Conservation (phyloP, 2,329 filamentous ascomycete species). For the Diaporthe sp. region DNA sequence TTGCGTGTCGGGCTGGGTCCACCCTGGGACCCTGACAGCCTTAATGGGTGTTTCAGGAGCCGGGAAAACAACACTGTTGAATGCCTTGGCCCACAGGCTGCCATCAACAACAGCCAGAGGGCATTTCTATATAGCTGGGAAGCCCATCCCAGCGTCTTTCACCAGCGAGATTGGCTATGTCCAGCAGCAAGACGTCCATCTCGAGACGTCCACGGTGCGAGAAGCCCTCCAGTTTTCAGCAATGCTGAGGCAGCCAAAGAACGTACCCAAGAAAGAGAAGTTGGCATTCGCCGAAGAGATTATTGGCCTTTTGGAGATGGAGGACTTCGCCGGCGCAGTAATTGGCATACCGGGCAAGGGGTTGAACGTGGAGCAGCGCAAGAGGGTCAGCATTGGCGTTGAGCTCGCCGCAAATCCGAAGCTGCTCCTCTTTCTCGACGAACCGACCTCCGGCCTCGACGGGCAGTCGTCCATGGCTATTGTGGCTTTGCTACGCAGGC, state of each 20-base stretch:
- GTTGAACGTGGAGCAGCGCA: constrained; percentile 70
- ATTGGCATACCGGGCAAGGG: constrained; percentile 72
- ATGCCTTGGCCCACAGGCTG: constrained; percentile 66
- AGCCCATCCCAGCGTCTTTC: constrained; percentile 64
- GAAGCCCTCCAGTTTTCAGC: constrained; percentile 66
- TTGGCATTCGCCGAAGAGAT: constrained; percentile 71
- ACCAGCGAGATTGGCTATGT: constrained; percentile 75
- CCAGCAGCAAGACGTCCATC: constrained; percentile 72
- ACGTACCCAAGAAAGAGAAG: constrained; percentile 66
- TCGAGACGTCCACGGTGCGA: constrained; percentile 64
- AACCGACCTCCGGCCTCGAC: constrained; percentile 71
- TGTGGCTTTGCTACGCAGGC: constrained; percentile 68
- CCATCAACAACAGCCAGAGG: constrained; percentile 72
- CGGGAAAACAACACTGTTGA: constrained; percentile 70
- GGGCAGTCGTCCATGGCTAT: constrained; percentile 73
- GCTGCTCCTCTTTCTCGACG: constrained; percentile 70
- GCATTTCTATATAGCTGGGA: constrained; percentile 73
- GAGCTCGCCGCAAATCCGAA: constrained; percentile 67
- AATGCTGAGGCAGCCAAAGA: constrained; percentile 64
- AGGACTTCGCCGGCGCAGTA: constrained; percentile 74
- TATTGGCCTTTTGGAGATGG: constrained; percentile 74
- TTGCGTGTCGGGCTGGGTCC: constrained; percentile 87
- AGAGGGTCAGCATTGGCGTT: constrained; percentile 71
- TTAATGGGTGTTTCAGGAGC: constrained; percentile 74
- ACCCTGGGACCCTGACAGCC: constrained; percentile 86